phyloP scores from a whole-genome alignment of 2,329 filamentous ascomycete genomes.

The Aspergillus japonicus region DNA sequence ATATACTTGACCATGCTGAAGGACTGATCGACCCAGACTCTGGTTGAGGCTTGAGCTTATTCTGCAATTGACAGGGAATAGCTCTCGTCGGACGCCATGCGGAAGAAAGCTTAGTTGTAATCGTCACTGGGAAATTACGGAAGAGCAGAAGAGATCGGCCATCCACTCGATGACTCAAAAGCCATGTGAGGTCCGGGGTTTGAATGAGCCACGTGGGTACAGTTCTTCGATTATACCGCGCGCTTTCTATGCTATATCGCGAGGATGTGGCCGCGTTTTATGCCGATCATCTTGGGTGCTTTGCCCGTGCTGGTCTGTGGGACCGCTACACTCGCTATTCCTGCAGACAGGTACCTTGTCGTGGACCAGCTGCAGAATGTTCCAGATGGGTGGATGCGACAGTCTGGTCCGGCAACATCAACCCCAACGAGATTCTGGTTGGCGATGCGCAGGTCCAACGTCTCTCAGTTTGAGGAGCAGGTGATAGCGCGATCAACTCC shows the following conservation, averaged over 20 bases:
- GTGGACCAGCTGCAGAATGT: constrained; percentile 31
- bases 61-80: not conserved
- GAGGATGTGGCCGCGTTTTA: constrained; percentile 9
- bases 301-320: constrained; percentile 16
- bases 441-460: constrained; percentile 50
- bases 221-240: not conserved
- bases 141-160: not conserved
- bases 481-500: constrained; percentile 64
- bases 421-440: constrained; percentile 51
- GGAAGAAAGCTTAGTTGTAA: not conserved
- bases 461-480: constrained; percentile 55
- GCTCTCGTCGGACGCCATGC: not conserved
- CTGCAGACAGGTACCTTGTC: constrained; percentile 15
- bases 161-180: not conserved
- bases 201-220: not conserved
- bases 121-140: not conserved
- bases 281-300: constrained; percentile 6
- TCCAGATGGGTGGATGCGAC: constrained; percentile 37
- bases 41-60: not conserved
- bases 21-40: not conserved
- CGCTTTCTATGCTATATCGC: not conserved
- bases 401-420: constrained; percentile 28
- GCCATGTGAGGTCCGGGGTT: not conserved
- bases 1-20: not conserved
- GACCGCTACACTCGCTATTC: constrained; percentile 2